These are phyloP conservation scores for Citeromyces hawaiiensis DNA, from an alignment of 1,139 yeast species.

Conservation along the genomic window DNA sequence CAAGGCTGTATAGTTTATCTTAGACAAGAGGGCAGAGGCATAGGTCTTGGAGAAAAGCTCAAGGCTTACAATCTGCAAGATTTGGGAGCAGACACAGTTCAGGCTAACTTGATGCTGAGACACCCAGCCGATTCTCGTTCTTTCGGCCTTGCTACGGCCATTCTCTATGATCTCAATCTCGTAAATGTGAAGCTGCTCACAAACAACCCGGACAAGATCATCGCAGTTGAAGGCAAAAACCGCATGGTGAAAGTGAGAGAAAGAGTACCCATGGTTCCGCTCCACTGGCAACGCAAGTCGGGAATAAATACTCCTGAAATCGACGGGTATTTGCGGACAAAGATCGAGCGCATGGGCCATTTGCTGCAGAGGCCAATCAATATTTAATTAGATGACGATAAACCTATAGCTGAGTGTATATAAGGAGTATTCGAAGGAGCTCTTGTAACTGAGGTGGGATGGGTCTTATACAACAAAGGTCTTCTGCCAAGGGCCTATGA, in stretches of 20 bases:
- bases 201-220: slow-evolving; percentile 91
- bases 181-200: slow-evolving; percentile 67
- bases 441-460: too few relatives aligned
- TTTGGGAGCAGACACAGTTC: slow-evolving; percentile 96
- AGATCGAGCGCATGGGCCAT: slow-evolving; percentile 97
- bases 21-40: slow-evolving; percentile 97
- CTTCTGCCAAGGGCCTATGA: too few relatives aligned
- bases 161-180: slow-evolving; percentile 71
- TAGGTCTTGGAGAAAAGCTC: slow-evolving; percentile 91
- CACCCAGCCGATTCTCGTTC: slow-evolving; percentile 97
- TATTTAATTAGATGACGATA: slow-evolving; percentile 9
- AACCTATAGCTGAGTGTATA: slow-evolving; percentile 1
- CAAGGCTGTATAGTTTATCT: slow-evolving; percentile 91
- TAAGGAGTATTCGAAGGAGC: too few relatives aligned
- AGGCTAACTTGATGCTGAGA: slow-evolving; percentile 81
- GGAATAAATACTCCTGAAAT: slow-evolving; percentile 82
- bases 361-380: slow-evolving; percentile 49
- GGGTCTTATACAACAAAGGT: too few relatives aligned
- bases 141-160: slow-evolving; percentile 88
- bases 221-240: slow-evolving; percentile 83
- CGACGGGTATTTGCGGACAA: slow-evolving; percentile 85
- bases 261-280: slow-evolving; percentile 92
- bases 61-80: slow-evolving; percentile 97
- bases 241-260: slow-evolving; percentile 60
- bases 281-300: slow-evolving; percentile 62